Percentiles rank a stretch among this genome's conserved stretches.
phyloP scores from a whole-genome alignment of 2,329 filamentous ascomycete genomes.

The Dendryphion nanum region DNA sequence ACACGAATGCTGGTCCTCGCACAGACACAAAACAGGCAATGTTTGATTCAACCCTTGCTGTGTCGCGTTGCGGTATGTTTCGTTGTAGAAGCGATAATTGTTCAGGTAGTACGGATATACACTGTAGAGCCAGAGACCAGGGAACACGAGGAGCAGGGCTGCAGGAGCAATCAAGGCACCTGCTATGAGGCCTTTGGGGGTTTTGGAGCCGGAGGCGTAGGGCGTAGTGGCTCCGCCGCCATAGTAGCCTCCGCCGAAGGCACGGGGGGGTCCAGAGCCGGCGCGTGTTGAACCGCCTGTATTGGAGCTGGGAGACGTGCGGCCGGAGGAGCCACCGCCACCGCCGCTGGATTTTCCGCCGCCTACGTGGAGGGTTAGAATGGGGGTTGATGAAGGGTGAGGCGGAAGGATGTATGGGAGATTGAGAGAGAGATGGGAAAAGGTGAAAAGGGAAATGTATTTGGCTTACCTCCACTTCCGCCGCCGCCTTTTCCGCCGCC shows the following conservation, averaged over 20 bases:
- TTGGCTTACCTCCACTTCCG: constrained; percentile 12
- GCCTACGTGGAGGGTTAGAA: constrained; percentile 9
- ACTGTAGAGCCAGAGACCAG: constrained; percentile 63
- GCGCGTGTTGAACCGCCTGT: constrained; percentile 47
- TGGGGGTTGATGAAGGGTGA: not conserved
- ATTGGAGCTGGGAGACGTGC: constrained; percentile 26
- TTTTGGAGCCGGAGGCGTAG: constrained; percentile 56
- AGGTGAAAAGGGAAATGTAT: not conserved
- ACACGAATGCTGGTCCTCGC: constrained; percentile 57
- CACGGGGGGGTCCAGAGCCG: constrained; percentile 58
- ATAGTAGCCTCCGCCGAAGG: constrained; percentile 67
- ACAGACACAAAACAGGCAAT: constrained; percentile 61
- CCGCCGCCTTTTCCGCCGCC: constrained; percentile 23
- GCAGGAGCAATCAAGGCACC: constrained; percentile 47
- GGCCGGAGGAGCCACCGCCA: constrained; percentile 12
- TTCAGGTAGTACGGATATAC: constrained; percentile 60
- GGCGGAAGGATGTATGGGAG: not conserved
- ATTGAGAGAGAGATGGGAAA: no score
- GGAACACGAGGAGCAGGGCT: constrained; percentile 56
- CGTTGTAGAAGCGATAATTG: constrained; percentile 54
- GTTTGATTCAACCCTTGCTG: constrained; percentile 53
- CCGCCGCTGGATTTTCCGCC: constrained; percentile 11
- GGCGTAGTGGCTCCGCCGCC: constrained; percentile 59
- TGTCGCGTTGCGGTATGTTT: constrained; percentile 44
- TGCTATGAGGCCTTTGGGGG: constrained; percentile 54